Conservation (phyloP, 805 yeast species). For the Ogataea degrootiae region DNA sequence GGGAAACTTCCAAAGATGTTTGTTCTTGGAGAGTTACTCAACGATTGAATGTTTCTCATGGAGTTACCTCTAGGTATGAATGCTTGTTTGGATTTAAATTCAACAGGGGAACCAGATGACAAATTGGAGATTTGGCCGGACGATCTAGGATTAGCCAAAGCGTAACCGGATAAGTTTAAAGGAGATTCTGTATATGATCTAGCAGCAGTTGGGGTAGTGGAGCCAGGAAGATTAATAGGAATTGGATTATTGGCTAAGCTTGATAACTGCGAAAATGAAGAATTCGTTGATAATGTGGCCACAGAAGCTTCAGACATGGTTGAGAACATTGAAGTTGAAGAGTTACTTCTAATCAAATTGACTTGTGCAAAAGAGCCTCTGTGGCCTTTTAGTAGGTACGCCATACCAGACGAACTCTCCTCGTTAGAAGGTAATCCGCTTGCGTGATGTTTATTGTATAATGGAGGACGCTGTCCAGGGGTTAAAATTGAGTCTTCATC, state of each 20-base stretch:
- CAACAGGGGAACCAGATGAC: conserved; percentile 24
- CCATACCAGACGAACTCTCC: conserved; percentile 18
- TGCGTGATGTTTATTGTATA: not conserved
- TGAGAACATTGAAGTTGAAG: conserved; percentile 28
- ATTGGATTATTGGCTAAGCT: conserved; percentile 16
- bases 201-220: conserved; percentile 5
- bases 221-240: conserved; percentile 9
- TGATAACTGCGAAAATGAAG: conserved; percentile 14
- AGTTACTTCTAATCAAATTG: conserved; percentile 21
- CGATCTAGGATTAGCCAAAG: conserved; percentile 8
- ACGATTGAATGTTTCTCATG: conserved; percentile 19
- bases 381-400: conserved; percentile 29
- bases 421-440: conserved; percentile 3
- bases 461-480: not conserved
- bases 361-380: conserved; percentile 34
- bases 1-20: conserved; percentile 16
- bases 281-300: conserved; percentile 17
- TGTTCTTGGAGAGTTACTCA: conserved; percentile 25
- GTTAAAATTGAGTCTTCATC: not conserved
- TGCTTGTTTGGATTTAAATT: conserved; percentile 19
- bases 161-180: not conserved
- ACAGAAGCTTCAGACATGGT: conserved; percentile 23
- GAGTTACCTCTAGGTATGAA: conserved; percentile 18
- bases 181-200: conserved; percentile 13
- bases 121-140: conserved; percentile 11